phyloP scores from a whole-genome alignment of 225 moss, liverwort and hornwort genomes.

The Takakia lepidozioides region DNA sequence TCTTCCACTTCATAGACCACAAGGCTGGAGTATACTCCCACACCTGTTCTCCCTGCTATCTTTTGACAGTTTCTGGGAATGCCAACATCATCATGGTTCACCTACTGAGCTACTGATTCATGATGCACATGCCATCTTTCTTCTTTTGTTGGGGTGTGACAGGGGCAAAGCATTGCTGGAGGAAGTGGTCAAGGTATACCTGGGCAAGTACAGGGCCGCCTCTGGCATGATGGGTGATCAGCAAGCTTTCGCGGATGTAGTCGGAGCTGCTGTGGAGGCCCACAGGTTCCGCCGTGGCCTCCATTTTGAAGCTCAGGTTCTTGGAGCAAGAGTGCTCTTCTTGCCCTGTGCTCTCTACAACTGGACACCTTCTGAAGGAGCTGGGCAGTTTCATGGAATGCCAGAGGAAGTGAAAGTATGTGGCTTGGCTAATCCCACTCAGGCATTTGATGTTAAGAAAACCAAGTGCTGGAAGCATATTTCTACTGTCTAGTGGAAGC shows the following conservation, averaged over 20 bases:
- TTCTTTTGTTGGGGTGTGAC: too few species aligned
- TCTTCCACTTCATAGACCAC: too few species aligned
- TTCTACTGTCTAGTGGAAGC: too few species aligned
- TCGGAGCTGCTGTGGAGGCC: slow-evolving; percentile 11
- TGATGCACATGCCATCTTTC: too few species aligned
- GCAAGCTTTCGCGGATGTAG: slow-evolving; percentile 35
- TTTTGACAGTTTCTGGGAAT: too few species aligned
- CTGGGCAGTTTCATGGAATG: slow-evolving; percentile 59
- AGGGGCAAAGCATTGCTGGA: slow-evolving; percentile 31
- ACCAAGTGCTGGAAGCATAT: too few species aligned
- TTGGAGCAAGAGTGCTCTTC: slow-evolving; percentile 19
- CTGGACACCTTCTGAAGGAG: slow-evolving; percentile 59
- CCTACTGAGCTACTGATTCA: too few species aligned
- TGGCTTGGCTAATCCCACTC: too few species aligned
- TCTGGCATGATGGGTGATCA: slow-evolving; percentile 48
- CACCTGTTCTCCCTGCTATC: too few species aligned
- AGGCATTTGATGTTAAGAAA: too few species aligned
- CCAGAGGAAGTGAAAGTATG: slow-evolving; percentile 32
- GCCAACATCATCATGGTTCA: too few species aligned
- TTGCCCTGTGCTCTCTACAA: slow-evolving; percentile 44
- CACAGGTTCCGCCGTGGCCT: slow-evolving; percentile 8
- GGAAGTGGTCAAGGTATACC: slow-evolving; percentile 27
- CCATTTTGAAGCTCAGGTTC: slow-evolving; percentile 26
- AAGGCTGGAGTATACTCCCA: too few species aligned
- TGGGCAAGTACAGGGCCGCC: slow-evolving; percentile 24